A percentile compares a stretch with the other conserved stretches of the same genome.
Evolutionary conservation across 2,329 filamentous ascomycete genomes (phyloP).

Genomic region (Colletotrichum sp.): DNA sequence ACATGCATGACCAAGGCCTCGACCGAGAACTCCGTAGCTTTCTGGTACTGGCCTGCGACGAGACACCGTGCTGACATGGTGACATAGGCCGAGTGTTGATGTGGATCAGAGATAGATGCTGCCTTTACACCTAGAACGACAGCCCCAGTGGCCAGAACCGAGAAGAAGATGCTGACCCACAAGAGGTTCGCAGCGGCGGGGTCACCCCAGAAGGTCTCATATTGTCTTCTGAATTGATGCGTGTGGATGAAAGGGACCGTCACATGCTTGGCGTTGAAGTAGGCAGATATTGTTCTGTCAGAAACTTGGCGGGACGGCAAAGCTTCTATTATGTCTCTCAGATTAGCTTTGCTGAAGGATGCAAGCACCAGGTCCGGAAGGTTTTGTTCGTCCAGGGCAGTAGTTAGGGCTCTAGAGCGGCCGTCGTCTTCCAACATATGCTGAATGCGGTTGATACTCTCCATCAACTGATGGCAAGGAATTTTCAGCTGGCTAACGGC

Average conservation of each 20-base stretch:
- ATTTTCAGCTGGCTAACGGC: neutral
- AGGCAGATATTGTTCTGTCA: constrained; percentile 38
- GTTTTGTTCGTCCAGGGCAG: neutral
- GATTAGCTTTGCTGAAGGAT: constrained; percentile 27
- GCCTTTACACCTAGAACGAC: constrained; percentile 35
- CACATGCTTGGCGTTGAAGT: constrained; percentile 43
- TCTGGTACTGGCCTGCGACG: constrained; percentile 50
- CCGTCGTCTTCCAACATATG: constrained; percentile 29
- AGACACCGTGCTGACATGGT: constrained; percentile 49
- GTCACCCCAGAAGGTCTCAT: constrained; percentile 50
- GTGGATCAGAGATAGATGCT: constrained; percentile 25
- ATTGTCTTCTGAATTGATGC: constrained; percentile 51
- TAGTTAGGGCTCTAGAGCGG: neutral
- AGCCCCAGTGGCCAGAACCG: constrained; percentile 46
- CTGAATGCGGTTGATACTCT: constrained; percentile 36
- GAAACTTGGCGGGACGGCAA: constrained; percentile 40
- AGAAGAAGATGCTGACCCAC: constrained; percentile 57
- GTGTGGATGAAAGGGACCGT: constrained; percentile 42
- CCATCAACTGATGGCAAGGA: neutral
- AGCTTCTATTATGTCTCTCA: constrained; percentile 33
- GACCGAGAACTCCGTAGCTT: constrained; percentile 47
- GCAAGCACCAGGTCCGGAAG: constrained; percentile 34
- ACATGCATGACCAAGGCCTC: constrained; percentile 53
- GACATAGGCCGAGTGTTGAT: constrained; percentile 34
- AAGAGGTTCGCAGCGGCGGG: constrained; percentile 43